Evolutionary conservation across 108 stramenopile species (phyloP), one percentile per base, ranked within the genome.

Genomic region (Chaetoceros muelleri): DNA sequence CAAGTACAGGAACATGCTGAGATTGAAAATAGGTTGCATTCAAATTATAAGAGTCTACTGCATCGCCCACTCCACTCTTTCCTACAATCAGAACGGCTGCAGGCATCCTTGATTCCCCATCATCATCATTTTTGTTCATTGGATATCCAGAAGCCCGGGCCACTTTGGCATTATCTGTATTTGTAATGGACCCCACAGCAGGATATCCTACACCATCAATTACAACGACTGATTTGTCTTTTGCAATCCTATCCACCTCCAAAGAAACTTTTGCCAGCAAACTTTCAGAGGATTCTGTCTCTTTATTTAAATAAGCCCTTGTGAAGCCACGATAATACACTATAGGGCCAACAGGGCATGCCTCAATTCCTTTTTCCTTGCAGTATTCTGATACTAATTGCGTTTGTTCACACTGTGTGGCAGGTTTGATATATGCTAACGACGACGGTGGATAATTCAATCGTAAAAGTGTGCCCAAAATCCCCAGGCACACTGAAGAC

Each of bases 121-220:
- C 44, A 55, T 24, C 25, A 24, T 13, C 20, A 8, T 28, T 20
- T 62, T 21, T 17, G 27, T 46, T 30, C 28, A 61, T 52, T 17
- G 81, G 78, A 61, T 73, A 68, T 7, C 81, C 72, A 53, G 71
- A 85, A 7, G 78, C 82, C 34, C 47, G 46, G 16, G 89, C 80
- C 5, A 95, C 82, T 34, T 85, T 81, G 0, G 93, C 97, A 68
- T 96, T 98, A 62, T 92, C 92, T 2, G 95, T 83, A 17, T 94
- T 93, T 52, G 87, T 90, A 64, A 98, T 98, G 28, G 81, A 84
- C 25, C 97, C 97, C 27, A 98, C 97, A 1, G 94, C 79, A 13
- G 97, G 97, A 72, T 94, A 98, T 24, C 97, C 97, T 13, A 98
- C 97, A 18, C 97, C 97, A 62, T 98, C 97, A 2, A 98, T 82